Conservation (phyloP, 345 rosid genomes). For the Eucalyptus microcorys region DNA sequence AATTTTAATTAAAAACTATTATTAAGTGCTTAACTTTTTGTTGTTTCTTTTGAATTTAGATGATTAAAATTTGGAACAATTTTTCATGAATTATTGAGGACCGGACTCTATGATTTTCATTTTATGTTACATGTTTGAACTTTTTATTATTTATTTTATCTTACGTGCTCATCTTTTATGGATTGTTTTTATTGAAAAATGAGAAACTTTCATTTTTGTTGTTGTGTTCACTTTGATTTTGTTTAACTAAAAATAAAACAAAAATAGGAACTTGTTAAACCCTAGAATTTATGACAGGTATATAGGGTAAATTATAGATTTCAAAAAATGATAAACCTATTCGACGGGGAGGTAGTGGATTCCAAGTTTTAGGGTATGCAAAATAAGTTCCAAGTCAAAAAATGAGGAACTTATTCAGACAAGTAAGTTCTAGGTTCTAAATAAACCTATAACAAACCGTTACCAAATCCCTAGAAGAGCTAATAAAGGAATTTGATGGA, state of each 20-base stretch:
- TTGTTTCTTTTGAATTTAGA: not conserved
- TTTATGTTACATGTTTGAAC: not conserved
- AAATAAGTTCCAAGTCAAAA: rapidly evolving
- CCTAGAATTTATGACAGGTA: not conserved
- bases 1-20: not conserved
- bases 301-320: too few relatives aligned
- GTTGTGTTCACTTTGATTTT: not conserved
- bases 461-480: not conserved
- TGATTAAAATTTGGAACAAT: not conserved
- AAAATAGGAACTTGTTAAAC: not conserved
- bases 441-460: not conserved
- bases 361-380: rapidly evolving
- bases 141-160: too few relatives aligned
- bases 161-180: too few relatives aligned
- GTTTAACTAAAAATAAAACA: too few relatives aligned
- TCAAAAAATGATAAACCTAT: too few relatives aligned
- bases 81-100: not conserved
- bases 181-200: too few relatives aligned
- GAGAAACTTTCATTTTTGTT: not conserved
- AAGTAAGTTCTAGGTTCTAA: too few relatives aligned
- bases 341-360: rapidly evolving
- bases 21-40: not conserved
- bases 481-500: not conserved
- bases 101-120: too few relatives aligned
- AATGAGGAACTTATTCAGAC: too few relatives aligned